These are phyloP conservation scores for Colletotrichum paranaense DNA, from an alignment of 2,329 filamentous ascomycete species.

Conservation along the genomic window DNA sequence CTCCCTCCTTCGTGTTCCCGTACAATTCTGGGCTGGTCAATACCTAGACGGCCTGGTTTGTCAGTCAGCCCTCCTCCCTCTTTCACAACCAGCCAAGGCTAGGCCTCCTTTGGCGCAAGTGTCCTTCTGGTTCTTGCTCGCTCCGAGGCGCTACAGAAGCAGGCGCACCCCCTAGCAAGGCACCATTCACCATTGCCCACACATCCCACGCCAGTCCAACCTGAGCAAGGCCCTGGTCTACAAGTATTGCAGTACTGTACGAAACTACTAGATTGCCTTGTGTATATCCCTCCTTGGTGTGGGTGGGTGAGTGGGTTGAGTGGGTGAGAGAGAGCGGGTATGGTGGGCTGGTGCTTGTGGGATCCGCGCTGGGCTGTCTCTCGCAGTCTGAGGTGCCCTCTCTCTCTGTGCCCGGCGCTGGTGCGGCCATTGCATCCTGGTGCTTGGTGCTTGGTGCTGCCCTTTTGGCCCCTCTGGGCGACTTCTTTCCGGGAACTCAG, in stretches of 20 bases:
- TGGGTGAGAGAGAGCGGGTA: conserved; percentile 18
- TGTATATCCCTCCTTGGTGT: conserved; percentile 21
- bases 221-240: conserved; percentile 27
- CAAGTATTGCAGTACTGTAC: background rate
- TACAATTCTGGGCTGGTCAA: conserved; percentile 15
- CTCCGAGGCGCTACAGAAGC: conserved; percentile 26
- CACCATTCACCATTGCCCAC: conserved; percentile 25
- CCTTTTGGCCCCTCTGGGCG: background rate
- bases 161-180: conserved; percentile 33
- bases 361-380: background rate
- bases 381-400: background rate
- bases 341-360: conserved; percentile 23
- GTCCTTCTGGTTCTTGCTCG: conserved; percentile 29
- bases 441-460: background rate
- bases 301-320: conserved; percentile 23
- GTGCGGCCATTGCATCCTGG: too few relatives aligned
- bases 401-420: background rate
- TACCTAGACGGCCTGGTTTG: conserved; percentile 11
- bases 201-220: conserved; percentile 13
- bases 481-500: background rate
- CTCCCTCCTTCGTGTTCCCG: conserved; percentile 5
- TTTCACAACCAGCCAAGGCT: conserved; percentile 26
- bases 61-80: conserved; percentile 32
- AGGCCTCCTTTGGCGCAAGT: conserved; percentile 29
- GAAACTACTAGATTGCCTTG: conserved; percentile 8